These are phyloP conservation scores for Ganoderma lingzhi DNA, from an alignment of 1,284 basidiomycete species.

Conservation along the genomic window DNA sequence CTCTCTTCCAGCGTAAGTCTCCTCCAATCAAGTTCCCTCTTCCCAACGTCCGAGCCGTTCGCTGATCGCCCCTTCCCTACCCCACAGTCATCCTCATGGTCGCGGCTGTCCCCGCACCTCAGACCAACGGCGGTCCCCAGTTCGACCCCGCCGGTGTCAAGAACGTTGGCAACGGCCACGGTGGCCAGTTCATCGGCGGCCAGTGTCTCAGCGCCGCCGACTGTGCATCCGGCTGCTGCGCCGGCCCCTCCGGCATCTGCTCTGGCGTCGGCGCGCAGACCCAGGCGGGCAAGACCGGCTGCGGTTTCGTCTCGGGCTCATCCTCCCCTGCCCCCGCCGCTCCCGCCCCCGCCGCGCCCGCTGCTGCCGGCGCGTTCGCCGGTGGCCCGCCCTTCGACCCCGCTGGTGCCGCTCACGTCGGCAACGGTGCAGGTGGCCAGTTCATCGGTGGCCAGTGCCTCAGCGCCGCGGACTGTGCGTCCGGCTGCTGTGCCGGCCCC, in stretches of 20 bases:
- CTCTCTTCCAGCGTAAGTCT: conserved; percentile 11
- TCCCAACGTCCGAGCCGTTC: neutral
- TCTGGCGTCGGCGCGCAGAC: conserved; percentile 2
- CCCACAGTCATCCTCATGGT: conserved; percentile 4
- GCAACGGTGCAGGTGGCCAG: conserved; percentile 1
- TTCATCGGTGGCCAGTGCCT: conserved; percentile 10
- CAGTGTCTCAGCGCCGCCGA: conserved; percentile 8
- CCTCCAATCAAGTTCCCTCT: neutral
- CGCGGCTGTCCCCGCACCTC: conserved; percentile 1
- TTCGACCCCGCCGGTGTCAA: conserved; percentile 5
- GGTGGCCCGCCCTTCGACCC: conserved; percentile 11
- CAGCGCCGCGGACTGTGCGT: conserved; percentile 7
- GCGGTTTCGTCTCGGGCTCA: conserved; percentile 3
- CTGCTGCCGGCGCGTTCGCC: neutral
- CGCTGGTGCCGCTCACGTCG: conserved; percentile 1
- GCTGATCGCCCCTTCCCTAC: neutral
- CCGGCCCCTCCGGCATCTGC: conserved; percentile 3
- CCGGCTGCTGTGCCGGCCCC: conserved; percentile 6
- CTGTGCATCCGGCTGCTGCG: conserved; percentile 6
- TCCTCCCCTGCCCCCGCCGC: neutral
- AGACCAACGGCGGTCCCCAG: conserved; percentile 1
- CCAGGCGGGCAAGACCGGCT: conserved; percentile 7
- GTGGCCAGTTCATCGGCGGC: conserved; percentile 10
- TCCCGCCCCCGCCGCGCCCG: neutral
- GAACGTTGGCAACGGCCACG: conserved; percentile 12